Percentiles rank a stretch among this genome's conserved stretches.
phyloP scores from a whole-genome alignment of 2,329 filamentous ascomycete species.

The Alternaria sp. region DNA sequence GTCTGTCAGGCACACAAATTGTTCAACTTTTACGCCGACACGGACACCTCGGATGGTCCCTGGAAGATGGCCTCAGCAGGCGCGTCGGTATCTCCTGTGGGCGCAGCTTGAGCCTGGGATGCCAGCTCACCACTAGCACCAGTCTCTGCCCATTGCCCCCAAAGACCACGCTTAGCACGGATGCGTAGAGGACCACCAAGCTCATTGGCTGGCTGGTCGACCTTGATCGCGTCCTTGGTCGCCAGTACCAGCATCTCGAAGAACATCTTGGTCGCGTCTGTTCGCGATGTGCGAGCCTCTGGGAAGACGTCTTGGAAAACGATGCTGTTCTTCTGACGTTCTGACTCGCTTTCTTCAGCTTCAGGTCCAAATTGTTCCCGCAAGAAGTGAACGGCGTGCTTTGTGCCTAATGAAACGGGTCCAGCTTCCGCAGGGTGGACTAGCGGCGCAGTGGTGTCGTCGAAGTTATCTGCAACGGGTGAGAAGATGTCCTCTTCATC shows the following conservation, averaged over 20 bases:
- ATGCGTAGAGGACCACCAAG: conserved; percentile 85
- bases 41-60: conserved; percentile 32
- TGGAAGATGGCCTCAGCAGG: conserved; percentile 34
- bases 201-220: conserved; percentile 77
- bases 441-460: conserved; percentile 78
- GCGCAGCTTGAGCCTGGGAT: conserved; percentile 31
- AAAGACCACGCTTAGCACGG: conserved; percentile 90
- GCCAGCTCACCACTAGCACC: conserved; percentile 41
- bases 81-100: conserved; percentile 29
- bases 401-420: conserved; percentile 87
- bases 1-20: conserved; percentile 15
- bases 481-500: conserved; percentile 51
- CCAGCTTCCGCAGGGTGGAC: conserved; percentile 85
- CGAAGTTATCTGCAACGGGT: conserved; percentile 66
- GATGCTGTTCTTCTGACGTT: conserved; percentile 78
- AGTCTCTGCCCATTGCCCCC: conserved; percentile 93
- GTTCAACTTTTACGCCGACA: conserved; percentile 32
- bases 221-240: conserved; percentile 97
- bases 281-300: conserved; percentile 78
- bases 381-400: conserved; percentile 93
- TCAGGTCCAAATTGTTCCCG: conserved; percentile 84
- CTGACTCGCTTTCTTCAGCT: conserved; percentile 70
- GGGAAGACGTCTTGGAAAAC: conserved; percentile 93
- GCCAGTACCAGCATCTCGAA: conserved; percentile 95
- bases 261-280: conserved; percentile 99